These are phyloP conservation scores for Xylaria telfairii DNA, from an alignment of 495 filamentous ascomycete species.

Conservation along the genomic window DNA sequence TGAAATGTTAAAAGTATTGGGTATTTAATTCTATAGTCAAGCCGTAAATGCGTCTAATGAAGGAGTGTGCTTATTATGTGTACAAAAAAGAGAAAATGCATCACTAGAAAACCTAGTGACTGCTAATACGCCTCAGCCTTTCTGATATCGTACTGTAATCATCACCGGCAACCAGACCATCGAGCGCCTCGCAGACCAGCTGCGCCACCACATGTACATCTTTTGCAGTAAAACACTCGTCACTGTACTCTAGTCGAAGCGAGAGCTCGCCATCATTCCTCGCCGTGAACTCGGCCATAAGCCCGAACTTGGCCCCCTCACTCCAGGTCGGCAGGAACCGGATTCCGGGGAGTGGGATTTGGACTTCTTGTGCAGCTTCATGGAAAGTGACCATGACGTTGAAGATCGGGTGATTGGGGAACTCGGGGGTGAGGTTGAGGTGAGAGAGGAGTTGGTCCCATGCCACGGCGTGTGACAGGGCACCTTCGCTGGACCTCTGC, in stretches of 20 bases:
- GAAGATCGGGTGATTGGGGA: constrained; percentile 38
- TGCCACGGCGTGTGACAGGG: constrained; percentile 33
- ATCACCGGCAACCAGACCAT: neutral
- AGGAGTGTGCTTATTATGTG: neutral
- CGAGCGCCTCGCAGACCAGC: neutral
- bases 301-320: constrained; percentile 36
- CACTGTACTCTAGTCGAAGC: constrained; percentile 68
- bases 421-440: constrained; percentile 28
- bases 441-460: constrained; percentile 30
- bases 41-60: neutral
- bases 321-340: constrained; percentile 26
- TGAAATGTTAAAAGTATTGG: neutral
- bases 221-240: neutral
- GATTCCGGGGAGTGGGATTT: constrained; percentile 25
- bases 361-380: constrained; percentile 12
- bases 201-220: neutral
- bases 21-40: neutral
- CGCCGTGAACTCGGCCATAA: constrained; percentile 37
- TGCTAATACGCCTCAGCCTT: neutral
- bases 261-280: constrained; percentile 38
- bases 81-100: neutral
- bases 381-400: constrained; percentile 47
- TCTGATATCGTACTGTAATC: neutral
- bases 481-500: constrained; percentile 24
- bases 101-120: neutral